Evolutionary conservation across 2,329 filamentous ascomycete genomes (phyloP).

Genomic region (Cladophialophora exuberans): DNA sequence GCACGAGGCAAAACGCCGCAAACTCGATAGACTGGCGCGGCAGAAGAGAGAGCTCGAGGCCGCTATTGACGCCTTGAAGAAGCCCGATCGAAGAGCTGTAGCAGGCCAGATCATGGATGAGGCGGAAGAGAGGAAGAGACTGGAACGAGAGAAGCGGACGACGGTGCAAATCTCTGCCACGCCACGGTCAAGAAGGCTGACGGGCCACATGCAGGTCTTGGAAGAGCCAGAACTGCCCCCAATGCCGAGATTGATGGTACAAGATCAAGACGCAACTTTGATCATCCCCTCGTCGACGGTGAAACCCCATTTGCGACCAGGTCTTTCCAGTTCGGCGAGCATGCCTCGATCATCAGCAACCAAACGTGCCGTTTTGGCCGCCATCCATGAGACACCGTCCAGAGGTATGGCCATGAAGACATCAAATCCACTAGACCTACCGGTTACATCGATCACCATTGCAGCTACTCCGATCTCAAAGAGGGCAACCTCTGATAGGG

Average conservation of each 20-base stretch:
- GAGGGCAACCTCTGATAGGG: conserved; percentile 5
- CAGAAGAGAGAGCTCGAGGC: conserved; percentile 54
- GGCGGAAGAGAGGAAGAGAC: conserved; percentile 43
- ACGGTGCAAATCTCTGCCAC: conserved; percentile 55
- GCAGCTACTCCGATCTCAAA: conserved; percentile 21
- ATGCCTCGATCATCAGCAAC: conserved; percentile 23
- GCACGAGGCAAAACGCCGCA: conserved; percentile 50
- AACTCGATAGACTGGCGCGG: conserved; percentile 49
- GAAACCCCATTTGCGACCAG: conserved; percentile 30
- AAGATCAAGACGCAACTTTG: conserved; percentile 10
- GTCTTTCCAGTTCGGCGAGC: conserved; percentile 21
- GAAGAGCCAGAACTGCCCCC: conserved; percentile 22
- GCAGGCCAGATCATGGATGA: conserved; percentile 50
- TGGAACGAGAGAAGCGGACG: conserved; percentile 35
- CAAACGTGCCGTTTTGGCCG: conserved; percentile 31
- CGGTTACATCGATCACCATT: conserved; percentile 2
- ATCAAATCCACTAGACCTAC: conserved; percentile 25
- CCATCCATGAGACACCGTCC: conserved; percentile 46
- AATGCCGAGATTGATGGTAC: conserved; percentile 19
- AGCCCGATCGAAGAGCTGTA: conserved; percentile 51
- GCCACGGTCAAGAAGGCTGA: conserved; percentile 44
- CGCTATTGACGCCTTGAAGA: conserved; percentile 51
- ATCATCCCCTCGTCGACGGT: conserved; percentile 37
- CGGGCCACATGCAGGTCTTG: conserved; percentile 15
- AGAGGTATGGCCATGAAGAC: conserved; percentile 38